Evolutionary conservation across 2,329 filamentous ascomycete species (phyloP).

Genomic region (Paecilomyces niveus): DNA sequence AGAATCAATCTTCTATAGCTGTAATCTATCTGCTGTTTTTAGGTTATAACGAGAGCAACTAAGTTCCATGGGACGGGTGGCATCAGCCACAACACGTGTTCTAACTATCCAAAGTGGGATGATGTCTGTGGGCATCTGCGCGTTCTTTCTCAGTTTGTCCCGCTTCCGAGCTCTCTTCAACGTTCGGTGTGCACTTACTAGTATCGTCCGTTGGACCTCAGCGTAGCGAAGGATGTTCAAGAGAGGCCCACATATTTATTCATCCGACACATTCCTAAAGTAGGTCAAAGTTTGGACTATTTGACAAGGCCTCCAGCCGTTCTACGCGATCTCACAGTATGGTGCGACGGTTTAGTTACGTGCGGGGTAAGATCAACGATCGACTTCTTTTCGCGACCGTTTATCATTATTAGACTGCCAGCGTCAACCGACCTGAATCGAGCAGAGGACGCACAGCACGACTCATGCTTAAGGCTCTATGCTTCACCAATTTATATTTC

Average conservation of each 20-base stretch:
- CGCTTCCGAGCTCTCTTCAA: neutral
- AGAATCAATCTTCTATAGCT: neutral
- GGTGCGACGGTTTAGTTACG: neutral
- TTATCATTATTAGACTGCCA: neutral
- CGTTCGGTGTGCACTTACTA: no score
- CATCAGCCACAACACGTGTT: neutral
- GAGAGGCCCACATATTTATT: neutral
- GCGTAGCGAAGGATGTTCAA: neutral
- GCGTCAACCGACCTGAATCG: neutral
- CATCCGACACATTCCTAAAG: neutral
- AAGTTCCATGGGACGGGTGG: neutral
- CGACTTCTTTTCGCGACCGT: neutral
- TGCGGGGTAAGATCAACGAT: neutral
- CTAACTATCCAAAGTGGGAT: neutral
- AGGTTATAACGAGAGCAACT: neutral
- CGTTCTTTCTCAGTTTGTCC: neutral
- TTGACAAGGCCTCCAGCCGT: neutral
- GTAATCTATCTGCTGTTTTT: neutral
- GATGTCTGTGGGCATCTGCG: neutral
- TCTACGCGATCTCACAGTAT: neutral
- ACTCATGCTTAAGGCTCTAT: neutral
- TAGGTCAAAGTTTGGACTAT: neutral
- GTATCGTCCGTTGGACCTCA: neutral
- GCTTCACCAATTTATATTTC: neutral
- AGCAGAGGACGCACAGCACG: neutral